Base-by-base conservation (phyloP, 2,329 filamentous ascomycete species). In the Apiospora malaysiana region DNA sequence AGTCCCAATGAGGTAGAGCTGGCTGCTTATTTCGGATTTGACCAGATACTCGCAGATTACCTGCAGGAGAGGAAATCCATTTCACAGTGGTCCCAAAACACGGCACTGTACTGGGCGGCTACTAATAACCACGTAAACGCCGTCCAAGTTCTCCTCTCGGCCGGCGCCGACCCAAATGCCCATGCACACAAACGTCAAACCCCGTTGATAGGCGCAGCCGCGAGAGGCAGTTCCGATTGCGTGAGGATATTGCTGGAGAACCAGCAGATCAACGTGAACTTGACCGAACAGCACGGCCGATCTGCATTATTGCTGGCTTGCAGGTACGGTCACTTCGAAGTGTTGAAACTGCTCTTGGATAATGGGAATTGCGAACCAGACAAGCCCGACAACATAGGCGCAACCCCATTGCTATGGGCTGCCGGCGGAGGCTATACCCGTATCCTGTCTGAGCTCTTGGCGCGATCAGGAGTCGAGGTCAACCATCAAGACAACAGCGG, bases 1-100 rank as follows among this genome's bases (percentile, higher is more conserved):
- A 71, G 69, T 77, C 78, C 69, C 14, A 70, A 73, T 42, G 70
- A 75, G 1, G 68, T 82, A 12, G 69, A 75, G n/a, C 71, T 79
- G 18, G 79, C 79, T 32, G 75, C 77, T 46, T 79, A 79, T 66
- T 82, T 82, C 72, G 77, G 80, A 63, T 68, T 79, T n/a, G 21
- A 73, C 25, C 69, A 72, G 2, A 73, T 76, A 16, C 69, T 82
- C 27, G 49, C 71, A 9, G 69, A 73, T 18, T 56, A 74, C 12
- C 70, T 77, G 59, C 72, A 42, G 51, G 21, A 68, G 14, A 73
- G 65, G 68, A 70, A 42, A 16, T 12, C 47, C 9, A 43, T 49
- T 14, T 51, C 71, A 12, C 49, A 74, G 37, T n/a, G 56, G 8
- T 25, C 23, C 7, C 71, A 75, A 71, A 72, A 74, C 68, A 71